Conservation (phyloP, 768 basidiomycete genomes). For the Rhizopogon salebrosus region DNA sequence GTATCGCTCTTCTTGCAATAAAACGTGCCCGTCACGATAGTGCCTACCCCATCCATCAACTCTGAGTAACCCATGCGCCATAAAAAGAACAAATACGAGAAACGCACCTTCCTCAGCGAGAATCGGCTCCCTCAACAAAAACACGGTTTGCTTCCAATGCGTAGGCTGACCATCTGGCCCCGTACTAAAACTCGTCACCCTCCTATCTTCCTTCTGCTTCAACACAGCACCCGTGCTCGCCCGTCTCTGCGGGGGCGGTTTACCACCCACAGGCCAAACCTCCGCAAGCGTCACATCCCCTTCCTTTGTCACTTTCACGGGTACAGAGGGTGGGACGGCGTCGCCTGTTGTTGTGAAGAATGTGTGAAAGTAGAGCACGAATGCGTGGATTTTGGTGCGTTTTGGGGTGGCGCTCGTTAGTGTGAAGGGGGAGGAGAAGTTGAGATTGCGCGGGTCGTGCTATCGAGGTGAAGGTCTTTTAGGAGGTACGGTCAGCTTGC, state of each 20-base stretch:
- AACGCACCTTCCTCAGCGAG: conserved; percentile 65
- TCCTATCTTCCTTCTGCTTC: conserved; percentile 34
- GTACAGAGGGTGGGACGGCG: conserved; percentile 44
- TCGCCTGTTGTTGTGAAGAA: conserved; percentile 72
- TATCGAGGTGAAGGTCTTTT: conserved; percentile 73
- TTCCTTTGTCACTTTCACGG: conserved; percentile 53
- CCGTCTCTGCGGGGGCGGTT: conserved; percentile 52
- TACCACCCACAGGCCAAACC: conserved; percentile 75
- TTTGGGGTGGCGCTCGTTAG: conserved; percentile 58
- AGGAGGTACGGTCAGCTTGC: conserved; percentile 58
- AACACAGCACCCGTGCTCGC: conserved; percentile 45
- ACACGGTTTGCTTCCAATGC: conserved; percentile 96
- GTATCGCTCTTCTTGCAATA: conserved; percentile 71
- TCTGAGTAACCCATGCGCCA: background rate
- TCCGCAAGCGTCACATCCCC: conserved; percentile 64
- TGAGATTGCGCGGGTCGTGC: conserved; percentile 66
- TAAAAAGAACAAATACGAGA: background rate
- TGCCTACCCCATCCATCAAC: conserved; percentile 52
- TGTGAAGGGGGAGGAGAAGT: conserved; percentile 74
- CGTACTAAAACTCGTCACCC: conserved; percentile 78
- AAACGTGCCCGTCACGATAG: conserved; percentile 74
- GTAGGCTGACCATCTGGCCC: conserved; percentile 84
- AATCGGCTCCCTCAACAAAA: conserved; percentile 79
- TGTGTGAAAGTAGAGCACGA: conserved; percentile 92
- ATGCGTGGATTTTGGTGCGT: conserved; percentile 64